Evolutionary conservation across 495 filamentous ascomycete species (phyloP), one percentile per base, ranked within the genome.

Genomic region (Clavariopsis aquatica): DNA sequence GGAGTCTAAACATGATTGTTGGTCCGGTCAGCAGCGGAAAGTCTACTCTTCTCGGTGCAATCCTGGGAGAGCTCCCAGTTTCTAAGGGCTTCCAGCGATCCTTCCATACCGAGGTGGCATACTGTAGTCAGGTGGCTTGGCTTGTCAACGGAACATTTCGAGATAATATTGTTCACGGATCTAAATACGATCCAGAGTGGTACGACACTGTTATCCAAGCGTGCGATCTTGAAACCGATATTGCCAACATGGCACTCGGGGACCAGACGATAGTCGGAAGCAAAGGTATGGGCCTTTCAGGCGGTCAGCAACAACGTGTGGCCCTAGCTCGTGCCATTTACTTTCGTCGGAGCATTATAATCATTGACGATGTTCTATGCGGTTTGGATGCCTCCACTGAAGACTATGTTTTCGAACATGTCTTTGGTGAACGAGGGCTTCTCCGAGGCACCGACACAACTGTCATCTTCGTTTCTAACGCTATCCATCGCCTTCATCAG

Each of bases 11-110:
- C 2, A 79, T 85, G 66, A 66, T 89, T 15, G 74, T 86, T 46
- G 86, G 86, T 15, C 82, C 85, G 2, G 82, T 85, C 7, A 84
- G 84, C 6, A 83, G 78, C 49, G 86, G 86, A 6, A 88, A 88
- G 61, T 81, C 82, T 2, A 84, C 82, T 1, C 60, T 89, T 12
- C 70, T 89, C 23, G 82, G 82, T 49, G 79, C 80, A 7, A 61
- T 89, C 17, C 77, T 87, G 0, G 84, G 85, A 22, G 85, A 89
- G 64, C 72, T 83, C 1, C 76, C 78, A 22, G 69, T 76, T 31
- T 31, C 26, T 1, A 36, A 57, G 36, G 62, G 62, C 1, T 74
- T 64, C 55, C 80, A 63, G 78, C 72, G 79, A 69, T 23, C 78
- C 78, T 0, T 84, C 45, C 62, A 65, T 15, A 72, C 63, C 19